Evolutionary conservation across 1,284 basidiomycete species (phyloP).

Genomic region (Lignosus rhinocerotis): DNA sequence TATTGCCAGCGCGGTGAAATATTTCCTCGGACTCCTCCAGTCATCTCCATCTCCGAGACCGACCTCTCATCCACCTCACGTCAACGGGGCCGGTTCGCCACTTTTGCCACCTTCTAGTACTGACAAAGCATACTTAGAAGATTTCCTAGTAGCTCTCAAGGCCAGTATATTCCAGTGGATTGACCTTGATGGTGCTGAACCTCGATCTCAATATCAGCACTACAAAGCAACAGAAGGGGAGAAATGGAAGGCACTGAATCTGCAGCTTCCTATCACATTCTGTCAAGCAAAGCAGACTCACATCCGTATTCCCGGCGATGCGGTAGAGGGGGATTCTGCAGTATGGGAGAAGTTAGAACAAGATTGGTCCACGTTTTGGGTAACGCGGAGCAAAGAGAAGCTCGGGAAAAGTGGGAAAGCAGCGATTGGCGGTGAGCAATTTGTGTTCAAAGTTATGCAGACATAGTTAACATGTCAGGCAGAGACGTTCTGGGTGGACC

Average conservation of each 20-base stretch:
- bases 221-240: slow-evolving; percentile 54
- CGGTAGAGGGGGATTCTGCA: slow-evolving; percentile 40
- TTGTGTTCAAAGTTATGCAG: not conserved
- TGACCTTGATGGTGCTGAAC: not conserved
- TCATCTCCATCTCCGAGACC: slow-evolving; percentile 31
- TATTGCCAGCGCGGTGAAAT: slow-evolving; percentile 62
- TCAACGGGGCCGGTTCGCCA: slow-evolving; percentile 23
- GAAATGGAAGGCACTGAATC: slow-evolving; percentile 38
- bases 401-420: slow-evolving; percentile 58
- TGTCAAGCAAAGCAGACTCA: slow-evolving; percentile 53
- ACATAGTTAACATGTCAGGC: slow-evolving; percentile 10
- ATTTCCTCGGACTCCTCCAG: slow-evolving; percentile 64
- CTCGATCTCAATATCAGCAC: slow-evolving; percentile 51
- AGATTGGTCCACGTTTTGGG: slow-evolving; percentile 64
- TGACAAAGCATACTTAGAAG: slow-evolving; percentile 72
- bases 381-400: slow-evolving; percentile 48
- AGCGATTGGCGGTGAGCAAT: slow-evolving; percentile 56
- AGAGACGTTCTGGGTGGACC: slow-evolving; percentile 79
- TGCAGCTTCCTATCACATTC: slow-evolving; percentile 62
- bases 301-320: slow-evolving; percentile 54
- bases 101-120: slow-evolving; percentile 32
- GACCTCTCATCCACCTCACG: slow-evolving; percentile 3
- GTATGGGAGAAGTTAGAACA: slow-evolving; percentile 67
- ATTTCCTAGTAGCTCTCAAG: slow-evolving; percentile 75
- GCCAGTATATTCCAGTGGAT: slow-evolving; percentile 38